Conservation (phyloP, 2,329 filamentous ascomycete genomes). For the Fusarium sp. region DNA sequence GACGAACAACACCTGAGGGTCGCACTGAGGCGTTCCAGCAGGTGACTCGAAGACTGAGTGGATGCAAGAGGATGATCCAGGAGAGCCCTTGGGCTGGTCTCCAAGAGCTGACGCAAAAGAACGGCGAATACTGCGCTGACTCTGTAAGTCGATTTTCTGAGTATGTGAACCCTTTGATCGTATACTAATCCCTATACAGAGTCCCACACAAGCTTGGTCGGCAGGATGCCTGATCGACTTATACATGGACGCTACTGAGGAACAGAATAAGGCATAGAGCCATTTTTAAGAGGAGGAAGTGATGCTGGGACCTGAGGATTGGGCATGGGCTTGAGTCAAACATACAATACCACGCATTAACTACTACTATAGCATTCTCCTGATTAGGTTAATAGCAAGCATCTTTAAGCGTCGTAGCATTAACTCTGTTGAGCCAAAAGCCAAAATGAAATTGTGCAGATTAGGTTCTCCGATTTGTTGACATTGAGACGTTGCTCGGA, state of each 20-base stretch:
- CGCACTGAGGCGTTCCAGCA: slow-evolving; percentile 93
- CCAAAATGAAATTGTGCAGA: neutral
- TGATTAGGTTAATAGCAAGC: slow-evolving; percentile 30
- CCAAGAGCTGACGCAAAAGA: slow-evolving; percentile 91
- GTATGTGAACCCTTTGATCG: neutral
- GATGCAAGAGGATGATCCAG: slow-evolving; percentile 85
- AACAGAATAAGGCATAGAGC: slow-evolving; percentile 49
- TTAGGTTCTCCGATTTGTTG: neutral
- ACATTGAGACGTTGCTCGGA: neutral
- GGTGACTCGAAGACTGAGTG: slow-evolving; percentile 82
- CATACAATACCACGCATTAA: slow-evolving; percentile 18
- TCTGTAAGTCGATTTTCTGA: slow-evolving; percentile 69
- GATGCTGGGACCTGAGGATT: slow-evolving; percentile 7
- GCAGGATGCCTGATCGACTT: slow-evolving; percentile 93
- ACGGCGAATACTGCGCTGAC: slow-evolving; percentile 84
- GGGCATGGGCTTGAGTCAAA: slow-evolving; percentile 14
- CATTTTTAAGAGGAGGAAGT: slow-evolving; percentile 10
- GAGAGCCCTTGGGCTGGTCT: slow-evolving; percentile 89
- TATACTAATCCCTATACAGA: slow-evolving; percentile 59
- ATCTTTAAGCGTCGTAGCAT: slow-evolving; percentile 18
- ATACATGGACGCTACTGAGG: slow-evolving; percentile 86
- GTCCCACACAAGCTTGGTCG: slow-evolving; percentile 96
- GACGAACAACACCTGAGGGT: slow-evolving; percentile 68
- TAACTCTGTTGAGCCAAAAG: neutral
- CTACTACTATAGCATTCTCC: slow-evolving; percentile 18